Evolutionary conservation across 371 early-diverging fungal genomes (phyloP), one percentile per base, ranked within the genome.

Genomic region (Mucor irregularis): DNA sequence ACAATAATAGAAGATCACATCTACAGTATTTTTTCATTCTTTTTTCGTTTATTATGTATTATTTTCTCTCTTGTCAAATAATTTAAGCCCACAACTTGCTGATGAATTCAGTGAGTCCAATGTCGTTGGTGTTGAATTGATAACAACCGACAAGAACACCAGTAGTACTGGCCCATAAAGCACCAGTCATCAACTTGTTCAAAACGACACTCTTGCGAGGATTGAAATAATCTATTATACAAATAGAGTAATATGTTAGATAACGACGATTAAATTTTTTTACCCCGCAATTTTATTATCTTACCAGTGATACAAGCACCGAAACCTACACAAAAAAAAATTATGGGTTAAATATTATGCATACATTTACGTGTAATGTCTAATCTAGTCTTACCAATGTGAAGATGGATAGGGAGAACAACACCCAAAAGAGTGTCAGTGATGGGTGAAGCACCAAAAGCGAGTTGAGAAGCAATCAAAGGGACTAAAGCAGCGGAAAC

Each of bases 71-170:
- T 45, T 53, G 54, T 45, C 55, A 61, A 31, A 64, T 62, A 35
- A 25, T 61, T 69, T 83, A 86, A 59, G 88, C 77, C 98, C 98
- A 96, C 39, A 89, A 42, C 47, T 89, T 84, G 71, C 81, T 75
- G 56, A 93, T 75, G 61, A 92, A 81, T 69, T 90, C 94, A 43
- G 96, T 95, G 55, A 98, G 73, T 25, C 98, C 97, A 53, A 97
- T 82, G 61, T 98, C 97, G 47, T 91, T 83, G 25, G 96, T 96
- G 81, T 98, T 98, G 86, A 97, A 89, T 64, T 87, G 76, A 80
- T 91, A 98, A 67, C 88, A 89, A 24, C 95, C 98, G 62, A 91
- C 89, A 55, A 96, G 71, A 11, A 83, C 71, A 61, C 87, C 74
- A 8, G 86, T 85, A 19, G 97, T 94, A 37, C 80, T 72, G 8